Evolutionary conservation across 192 early-diverging fungal species (phyloP), one percentile per base, ranked within the genome.

Genomic region (Gonapodya prolifera): DNA sequence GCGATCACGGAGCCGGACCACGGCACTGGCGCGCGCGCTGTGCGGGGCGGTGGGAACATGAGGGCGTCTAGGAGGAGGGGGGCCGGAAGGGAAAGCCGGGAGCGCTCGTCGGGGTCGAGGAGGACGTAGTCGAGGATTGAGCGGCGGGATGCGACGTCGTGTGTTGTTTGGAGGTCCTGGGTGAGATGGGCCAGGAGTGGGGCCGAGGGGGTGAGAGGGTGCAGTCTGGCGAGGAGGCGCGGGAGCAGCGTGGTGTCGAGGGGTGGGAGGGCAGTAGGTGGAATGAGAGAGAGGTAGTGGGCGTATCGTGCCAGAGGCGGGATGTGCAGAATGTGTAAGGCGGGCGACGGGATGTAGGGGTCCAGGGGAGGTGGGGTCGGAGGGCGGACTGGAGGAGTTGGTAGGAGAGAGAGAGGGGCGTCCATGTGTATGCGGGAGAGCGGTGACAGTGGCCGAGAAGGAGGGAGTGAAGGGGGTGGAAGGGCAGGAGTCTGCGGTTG

Each of bases 101-200:
- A 69, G 31, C 84, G 81, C 74, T 90, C 89, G 0, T 73, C 75
- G 0, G 80, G 75, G 78, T 90, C 89, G 2, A 89, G 70, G 31
- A 90, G 75, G 78, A 90, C 87, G 77, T 90, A 90, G 76, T 90
- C 86, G 0, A 90, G 76, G 78, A 90, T 86, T 16, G 80, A 78
- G 34, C 85, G 84, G 73, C 86, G 85, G 13, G 87, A 74, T 0
- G 88, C 88, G 0, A 78, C 79, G 1, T 29, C 31, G 75, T 90
- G 84, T 31, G 76, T 79, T 1, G 79, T 69, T n/a, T 79, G 75
- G 28, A 90, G 77, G 45, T 61, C 45, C 23, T 8, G 8, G 45
- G 8, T 61, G 45, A 23, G 8, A 16, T 16, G 8, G 8, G 23
- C 45, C 45, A 61, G 23, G 8, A 8, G 45, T 8, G 45, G 45